These are phyloP conservation scores for Kuraishia piskuri DNA, from an alignment of 805 yeast genomes.

Conservation along the genomic window DNA sequence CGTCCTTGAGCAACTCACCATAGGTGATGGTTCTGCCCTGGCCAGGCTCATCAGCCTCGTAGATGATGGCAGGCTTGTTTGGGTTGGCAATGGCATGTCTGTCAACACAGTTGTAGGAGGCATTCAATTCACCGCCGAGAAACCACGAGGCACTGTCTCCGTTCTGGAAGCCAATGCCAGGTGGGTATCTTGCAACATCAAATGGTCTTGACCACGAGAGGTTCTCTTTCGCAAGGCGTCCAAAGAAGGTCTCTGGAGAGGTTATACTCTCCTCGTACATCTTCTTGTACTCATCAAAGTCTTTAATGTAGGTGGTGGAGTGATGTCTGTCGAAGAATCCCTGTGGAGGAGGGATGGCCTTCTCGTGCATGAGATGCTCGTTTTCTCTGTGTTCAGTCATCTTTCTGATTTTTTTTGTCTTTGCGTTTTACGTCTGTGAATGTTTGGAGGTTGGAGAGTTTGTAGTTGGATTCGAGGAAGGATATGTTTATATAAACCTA, in stretches of 20 bases:
- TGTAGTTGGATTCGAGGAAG: neutral
- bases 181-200: constrained; percentile 36
- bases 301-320: constrained; percentile 35
- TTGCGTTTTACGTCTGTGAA: too few species aligned
- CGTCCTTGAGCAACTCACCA: constrained; percentile 63
- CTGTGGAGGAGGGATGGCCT: constrained; percentile 19
- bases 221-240: constrained; percentile 38
- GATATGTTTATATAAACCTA: neutral
- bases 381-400: constrained; percentile 15
- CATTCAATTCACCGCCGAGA: constrained; percentile 71
- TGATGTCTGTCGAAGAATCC: constrained; percentile 33
- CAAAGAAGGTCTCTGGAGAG: constrained; percentile 47
- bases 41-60: constrained; percentile 75
- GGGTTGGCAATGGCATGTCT: constrained; percentile 71
- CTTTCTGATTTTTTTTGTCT: neutral
- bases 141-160: constrained; percentile 64
- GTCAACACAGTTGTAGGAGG: constrained; percentile 75
- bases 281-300: constrained; percentile 39
- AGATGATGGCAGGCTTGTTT: constrained; percentile 63
- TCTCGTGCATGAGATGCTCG: constrained; percentile 23
- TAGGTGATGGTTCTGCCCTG: constrained; percentile 56
- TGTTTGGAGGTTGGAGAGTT: too few species aligned
- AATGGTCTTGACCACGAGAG: constrained; percentile 49
- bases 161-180: constrained; percentile 32
- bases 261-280: constrained; percentile 49